These are phyloP conservation scores for Aspergillus sp. DNA, from an alignment of 2,329 filamentous ascomycete species.

Conservation along the genomic window DNA sequence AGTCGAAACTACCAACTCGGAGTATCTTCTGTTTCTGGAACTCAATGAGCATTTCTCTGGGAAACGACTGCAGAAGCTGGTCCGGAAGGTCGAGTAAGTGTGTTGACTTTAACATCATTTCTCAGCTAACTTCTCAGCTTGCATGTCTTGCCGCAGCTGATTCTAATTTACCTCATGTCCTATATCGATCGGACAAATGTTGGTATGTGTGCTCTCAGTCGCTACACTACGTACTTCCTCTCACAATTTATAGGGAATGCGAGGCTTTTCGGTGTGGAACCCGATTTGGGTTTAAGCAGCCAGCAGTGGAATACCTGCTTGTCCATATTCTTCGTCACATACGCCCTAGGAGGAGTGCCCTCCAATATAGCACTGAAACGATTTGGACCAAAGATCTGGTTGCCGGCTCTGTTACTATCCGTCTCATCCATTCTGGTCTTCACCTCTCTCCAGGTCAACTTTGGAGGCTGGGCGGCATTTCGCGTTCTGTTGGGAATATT, in stretches of 20 bases:
- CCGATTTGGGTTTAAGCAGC: neutral
- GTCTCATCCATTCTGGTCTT: neutral
- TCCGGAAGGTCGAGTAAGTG: neutral
- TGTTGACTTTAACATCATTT: neutral
- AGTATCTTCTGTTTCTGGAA: neutral
- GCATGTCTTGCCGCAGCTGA: neutral
- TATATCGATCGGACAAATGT: conserved; percentile 5
- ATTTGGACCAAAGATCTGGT: neutral
- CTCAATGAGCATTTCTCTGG: neutral
- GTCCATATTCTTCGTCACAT: neutral
- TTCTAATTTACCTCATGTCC: neutral
- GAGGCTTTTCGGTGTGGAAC: neutral
- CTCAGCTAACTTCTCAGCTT: neutral
- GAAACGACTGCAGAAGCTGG: neutral
- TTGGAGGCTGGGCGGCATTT: neutral
- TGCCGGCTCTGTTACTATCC: neutral
- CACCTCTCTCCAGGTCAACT: neutral
- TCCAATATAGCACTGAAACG: neutral
- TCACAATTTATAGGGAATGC: neutral
- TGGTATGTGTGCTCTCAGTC: neutral
- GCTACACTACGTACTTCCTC: neutral
- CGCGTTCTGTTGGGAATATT: neutral
- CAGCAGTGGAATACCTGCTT: conserved; percentile 1
- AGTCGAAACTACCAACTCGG: neutral
- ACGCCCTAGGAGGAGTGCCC: neutral